These are phyloP conservation scores for Alternaria sp. DNA, from an alignment of 2,329 filamentous ascomycete species.

Conservation along the genomic window DNA sequence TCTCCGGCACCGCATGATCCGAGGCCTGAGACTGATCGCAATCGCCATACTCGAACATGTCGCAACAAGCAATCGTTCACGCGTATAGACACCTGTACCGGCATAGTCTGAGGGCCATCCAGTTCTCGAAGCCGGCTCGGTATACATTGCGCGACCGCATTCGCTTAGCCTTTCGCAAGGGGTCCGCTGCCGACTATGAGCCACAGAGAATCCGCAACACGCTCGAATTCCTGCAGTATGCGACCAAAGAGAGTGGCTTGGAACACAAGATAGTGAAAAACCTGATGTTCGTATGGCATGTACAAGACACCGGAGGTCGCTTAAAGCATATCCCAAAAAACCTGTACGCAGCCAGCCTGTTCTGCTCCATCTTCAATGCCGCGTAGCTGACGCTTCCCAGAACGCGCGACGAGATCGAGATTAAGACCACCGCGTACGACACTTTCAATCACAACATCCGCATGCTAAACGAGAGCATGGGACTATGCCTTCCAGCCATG, in stretches of 20 bases:
- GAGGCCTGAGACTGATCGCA: conserved; percentile 7
- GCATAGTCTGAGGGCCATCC: conserved; percentile 72
- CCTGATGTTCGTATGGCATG: conserved; percentile 62
- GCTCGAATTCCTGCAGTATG: conserved; percentile 73
- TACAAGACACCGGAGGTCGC: conserved; percentile 47
- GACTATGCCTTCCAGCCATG: conserved; percentile 61
- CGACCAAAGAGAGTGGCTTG: conserved; percentile 68
- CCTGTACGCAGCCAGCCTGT: conserved; percentile 25
- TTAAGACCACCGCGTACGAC: conserved; percentile 57
- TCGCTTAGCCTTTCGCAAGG: conserved; percentile 53
- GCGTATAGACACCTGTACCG: conserved; percentile 78
- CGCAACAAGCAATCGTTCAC: conserved; percentile 61
- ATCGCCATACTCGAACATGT: conserved; percentile 33
- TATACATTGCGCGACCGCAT: conserved; percentile 65
- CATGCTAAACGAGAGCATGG: conserved; percentile 79
- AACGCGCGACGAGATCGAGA: conserved; percentile 38
- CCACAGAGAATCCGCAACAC: conserved; percentile 68
- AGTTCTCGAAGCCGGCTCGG: conserved; percentile 74
- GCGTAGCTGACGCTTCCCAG: conserved; percentile 22
- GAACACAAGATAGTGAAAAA: conserved; percentile 80
- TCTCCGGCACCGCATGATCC: conserved; percentile 24
- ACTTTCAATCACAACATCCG: conserved; percentile 75
- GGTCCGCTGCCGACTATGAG: conserved; percentile 41
- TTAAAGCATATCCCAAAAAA: conserved; percentile 39
- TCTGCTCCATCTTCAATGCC: background rate